These are phyloP conservation scores for Kluyveromyces dobzhanskii DNA, from an alignment of 805 yeast species.

Conservation along the genomic window DNA sequence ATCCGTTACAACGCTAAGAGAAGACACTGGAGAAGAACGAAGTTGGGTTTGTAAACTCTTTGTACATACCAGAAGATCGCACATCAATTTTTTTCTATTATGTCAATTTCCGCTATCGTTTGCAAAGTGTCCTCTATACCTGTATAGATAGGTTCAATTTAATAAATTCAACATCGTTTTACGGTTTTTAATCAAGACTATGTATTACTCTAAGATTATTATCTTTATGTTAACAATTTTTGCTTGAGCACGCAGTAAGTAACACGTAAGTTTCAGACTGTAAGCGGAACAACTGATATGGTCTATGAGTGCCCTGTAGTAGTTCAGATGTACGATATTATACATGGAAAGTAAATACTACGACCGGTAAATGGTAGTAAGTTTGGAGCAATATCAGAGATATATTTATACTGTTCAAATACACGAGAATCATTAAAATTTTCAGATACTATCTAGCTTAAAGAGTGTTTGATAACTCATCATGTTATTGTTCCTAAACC, in stretches of 20 bases:
- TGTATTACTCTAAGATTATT: constrained; percentile 3
- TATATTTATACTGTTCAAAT: constrained; percentile 15
- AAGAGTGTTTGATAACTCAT: constrained; percentile 25
- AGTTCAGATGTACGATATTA: too few species aligned
- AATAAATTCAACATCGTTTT: constrained; percentile 3
- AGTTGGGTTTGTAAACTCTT: constrained; percentile 78
- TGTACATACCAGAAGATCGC: constrained; percentile 3
- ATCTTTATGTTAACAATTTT: constrained; percentile 1
- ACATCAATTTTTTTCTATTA: not conserved
- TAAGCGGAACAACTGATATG: too few species aligned
- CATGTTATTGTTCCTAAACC: constrained; percentile 10
- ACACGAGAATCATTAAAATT: constrained; percentile 26
- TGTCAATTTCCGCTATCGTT: constrained; percentile 3
- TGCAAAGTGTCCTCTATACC: constrained; percentile 1
- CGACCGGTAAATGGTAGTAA: too few species aligned
- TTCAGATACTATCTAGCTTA: constrained; percentile 32
- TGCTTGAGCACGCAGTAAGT: too few species aligned
- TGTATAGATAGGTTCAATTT: constrained; percentile 2
- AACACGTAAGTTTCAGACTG: too few species aligned
- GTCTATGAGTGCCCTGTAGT: too few species aligned
- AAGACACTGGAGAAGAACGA: constrained; percentile 99
- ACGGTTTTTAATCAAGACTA: constrained; percentile 3
- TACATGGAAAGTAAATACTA: too few species aligned
- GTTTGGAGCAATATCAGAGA: constrained; percentile 14
- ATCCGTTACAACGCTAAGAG: constrained; percentile 99